phyloP scores from a whole-genome alignment of 1,139 yeast genomes.

The Meyerozyma elateridarum region DNA sequence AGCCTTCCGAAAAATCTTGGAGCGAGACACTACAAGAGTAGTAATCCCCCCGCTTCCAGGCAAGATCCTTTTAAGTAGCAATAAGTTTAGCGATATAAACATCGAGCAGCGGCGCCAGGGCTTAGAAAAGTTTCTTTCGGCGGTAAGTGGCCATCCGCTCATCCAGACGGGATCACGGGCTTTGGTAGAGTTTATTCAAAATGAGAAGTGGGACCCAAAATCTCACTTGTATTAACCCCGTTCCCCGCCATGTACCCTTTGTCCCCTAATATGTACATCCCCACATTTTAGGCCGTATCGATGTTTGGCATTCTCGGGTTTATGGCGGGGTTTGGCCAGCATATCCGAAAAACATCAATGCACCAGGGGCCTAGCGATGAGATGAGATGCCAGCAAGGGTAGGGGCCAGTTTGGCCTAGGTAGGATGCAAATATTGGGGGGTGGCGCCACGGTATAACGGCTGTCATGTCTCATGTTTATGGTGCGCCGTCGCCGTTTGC shows the following conservation, averaged over 20 bases:
- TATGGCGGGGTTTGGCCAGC: too few species aligned
- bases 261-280: neutral
- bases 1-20: conserved; percentile 67
- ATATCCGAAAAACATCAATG: too few species aligned
- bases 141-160: conserved; percentile 91
- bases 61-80: conserved; percentile 60
- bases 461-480: too few species aligned
- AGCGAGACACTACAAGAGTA: conserved; percentile 71
- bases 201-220: conserved; percentile 69
- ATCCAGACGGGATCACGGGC: conserved; percentile 86
- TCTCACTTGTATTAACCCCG: conserved; percentile 19
- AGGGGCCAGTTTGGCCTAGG: too few species aligned
- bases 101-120: conserved; percentile 84
- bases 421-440: too few species aligned
- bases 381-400: too few species aligned
- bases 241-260: too few species aligned
- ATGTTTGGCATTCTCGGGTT: too few species aligned
- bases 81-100: conserved; percentile 76
- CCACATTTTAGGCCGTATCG: too few species aligned
- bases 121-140: conserved; percentile 69
- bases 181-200: conserved; percentile 81
- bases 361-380: too few species aligned
- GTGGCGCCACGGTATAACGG: too few species aligned
- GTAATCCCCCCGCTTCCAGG: conserved; percentile 88
- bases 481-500: too few species aligned